phyloP scores from a whole-genome alignment of 805 yeast genomes.

The Lipomyces yamanashiensis region DNA sequence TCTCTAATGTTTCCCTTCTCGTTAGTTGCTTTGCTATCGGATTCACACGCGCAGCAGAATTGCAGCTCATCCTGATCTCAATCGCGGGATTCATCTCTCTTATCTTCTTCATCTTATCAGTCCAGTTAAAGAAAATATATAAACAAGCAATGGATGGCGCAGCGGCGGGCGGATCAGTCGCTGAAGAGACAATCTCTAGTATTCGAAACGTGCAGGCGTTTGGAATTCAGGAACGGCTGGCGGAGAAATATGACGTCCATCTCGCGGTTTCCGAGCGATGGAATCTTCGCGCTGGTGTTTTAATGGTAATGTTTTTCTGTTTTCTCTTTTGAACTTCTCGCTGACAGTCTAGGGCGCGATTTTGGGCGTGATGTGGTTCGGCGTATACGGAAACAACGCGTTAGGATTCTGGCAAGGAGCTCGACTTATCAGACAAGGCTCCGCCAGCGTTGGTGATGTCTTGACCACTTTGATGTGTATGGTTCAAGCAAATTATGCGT shows the following conservation, averaged over 20 bases:
- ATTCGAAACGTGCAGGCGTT: slow-evolving; percentile 50
- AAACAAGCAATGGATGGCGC: slow-evolving; percentile 17
- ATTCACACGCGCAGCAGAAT: slow-evolving; percentile 46
- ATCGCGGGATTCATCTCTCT: slow-evolving; percentile 42
- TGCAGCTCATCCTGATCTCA: slow-evolving; percentile 45
- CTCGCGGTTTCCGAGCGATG: slow-evolving; percentile 24
- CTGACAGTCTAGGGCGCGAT: slow-evolving; percentile 29
- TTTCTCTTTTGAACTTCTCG: not conserved
- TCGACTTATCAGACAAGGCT: slow-evolving; percentile 36
- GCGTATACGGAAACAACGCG: slow-evolving; percentile 39
- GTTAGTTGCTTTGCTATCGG: slow-evolving; percentile 47
- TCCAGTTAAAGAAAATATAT: slow-evolving; percentile 36
- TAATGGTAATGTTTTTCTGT: not conserved
- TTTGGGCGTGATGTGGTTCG: slow-evolving; percentile 38
- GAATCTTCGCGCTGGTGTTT: slow-evolving; percentile 17
- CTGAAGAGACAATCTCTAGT: slow-evolving; percentile 49
- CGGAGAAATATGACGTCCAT: slow-evolving; percentile 33
- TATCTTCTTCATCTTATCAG: slow-evolving; percentile 41
- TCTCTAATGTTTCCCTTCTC: slow-evolving; percentile 47
- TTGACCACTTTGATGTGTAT: slow-evolving; percentile 41
- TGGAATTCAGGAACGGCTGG: slow-evolving; percentile 48
- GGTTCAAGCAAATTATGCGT: slow-evolving; percentile 46
- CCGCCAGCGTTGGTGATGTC: slow-evolving; percentile 29
- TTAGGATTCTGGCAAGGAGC: slow-evolving; percentile 45
- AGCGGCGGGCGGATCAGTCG: slow-evolving; percentile 43